Evolutionary conservation across 768 basidiomycete species (phyloP).

Genomic region (Pleurotus cornucopiae): DNA sequence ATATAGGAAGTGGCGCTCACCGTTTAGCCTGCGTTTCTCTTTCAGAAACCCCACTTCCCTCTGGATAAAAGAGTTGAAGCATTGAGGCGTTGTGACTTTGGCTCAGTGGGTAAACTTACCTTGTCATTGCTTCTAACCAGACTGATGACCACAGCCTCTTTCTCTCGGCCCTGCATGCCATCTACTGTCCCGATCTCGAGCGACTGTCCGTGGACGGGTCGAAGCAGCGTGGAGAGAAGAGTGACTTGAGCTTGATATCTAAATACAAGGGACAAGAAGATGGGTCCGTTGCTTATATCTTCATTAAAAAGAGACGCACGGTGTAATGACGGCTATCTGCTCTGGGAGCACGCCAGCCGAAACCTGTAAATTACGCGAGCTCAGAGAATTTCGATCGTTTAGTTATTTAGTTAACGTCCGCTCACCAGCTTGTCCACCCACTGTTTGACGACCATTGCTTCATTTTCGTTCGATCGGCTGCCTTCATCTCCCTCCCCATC

Average conservation of each 20-base stretch:
- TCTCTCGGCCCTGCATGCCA: conserved; percentile 96
- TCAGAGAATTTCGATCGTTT: too few relatives aligned
- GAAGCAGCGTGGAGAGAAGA: conserved; percentile 72
- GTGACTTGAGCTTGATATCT: conserved; percentile 96
- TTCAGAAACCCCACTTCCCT: conserved; percentile 93
- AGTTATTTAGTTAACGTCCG: background rate
- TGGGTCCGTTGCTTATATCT: background rate
- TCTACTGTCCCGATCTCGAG: conserved; percentile 95
- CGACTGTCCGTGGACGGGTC: conserved; percentile 57
- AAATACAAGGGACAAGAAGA: background rate
- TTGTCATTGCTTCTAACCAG: conserved; percentile 90
- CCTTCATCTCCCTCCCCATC: conserved; percentile 85
- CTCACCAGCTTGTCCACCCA: conserved; percentile 79
- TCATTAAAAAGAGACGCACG: conserved; percentile 33
- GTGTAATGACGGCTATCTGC: conserved; percentile 78
- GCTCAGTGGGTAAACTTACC: conserved; percentile 30
- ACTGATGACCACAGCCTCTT: conserved; percentile 89
- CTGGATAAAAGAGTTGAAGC: conserved; percentile 27
- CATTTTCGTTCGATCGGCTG: conserved; percentile 92
- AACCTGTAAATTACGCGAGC: background rate
- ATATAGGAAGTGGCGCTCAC: conserved; percentile 28
- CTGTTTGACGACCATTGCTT: conserved; percentile 76
- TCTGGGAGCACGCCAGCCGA: conserved; percentile 28
- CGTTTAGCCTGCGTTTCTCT: conserved; percentile 89
- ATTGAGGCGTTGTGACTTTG: conserved; percentile 1